Conservation (phyloP, 2,329 filamentous ascomycete species). For the Fusarium sp. region DNA sequence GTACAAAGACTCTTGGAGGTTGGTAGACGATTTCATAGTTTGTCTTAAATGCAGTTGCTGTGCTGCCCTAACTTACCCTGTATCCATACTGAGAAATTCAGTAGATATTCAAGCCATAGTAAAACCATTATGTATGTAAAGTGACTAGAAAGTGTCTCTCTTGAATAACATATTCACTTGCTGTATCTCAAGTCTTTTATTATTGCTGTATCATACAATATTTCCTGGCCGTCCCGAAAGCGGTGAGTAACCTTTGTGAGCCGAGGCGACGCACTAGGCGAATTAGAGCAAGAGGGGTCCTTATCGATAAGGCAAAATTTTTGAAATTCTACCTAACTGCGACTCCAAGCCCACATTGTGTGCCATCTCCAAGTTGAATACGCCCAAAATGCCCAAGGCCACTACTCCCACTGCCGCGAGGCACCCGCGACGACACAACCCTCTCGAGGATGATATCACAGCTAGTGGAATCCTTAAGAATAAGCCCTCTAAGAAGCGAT, state of each 20-base stretch:
- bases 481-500: constrained; percentile 77
- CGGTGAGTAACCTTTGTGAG: constrained; percentile 45
- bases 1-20: background rate
- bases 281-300: constrained; percentile 50
- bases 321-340: constrained; percentile 48
- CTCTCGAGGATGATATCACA: constrained; percentile 87
- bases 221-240: constrained; percentile 36
- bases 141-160: fast-evolving
- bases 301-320: constrained; percentile 56
- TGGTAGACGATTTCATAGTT: background rate
- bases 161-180: background rate
- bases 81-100: background rate
- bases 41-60: background rate
- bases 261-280: constrained; percentile 42
- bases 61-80: background rate
- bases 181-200: background rate
- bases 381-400: constrained; percentile 80
- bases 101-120: no score
- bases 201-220: background rate
- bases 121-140: background rate
- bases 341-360: constrained; percentile 46
- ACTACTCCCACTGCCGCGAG: constrained; percentile 67
- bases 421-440: constrained; percentile 81
- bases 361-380: constrained; percentile 33
- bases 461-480: constrained; percentile 77